Evolutionary conservation across 768 basidiomycete species (phyloP).

Genomic region (Pleurotus tuoliensis): DNA sequence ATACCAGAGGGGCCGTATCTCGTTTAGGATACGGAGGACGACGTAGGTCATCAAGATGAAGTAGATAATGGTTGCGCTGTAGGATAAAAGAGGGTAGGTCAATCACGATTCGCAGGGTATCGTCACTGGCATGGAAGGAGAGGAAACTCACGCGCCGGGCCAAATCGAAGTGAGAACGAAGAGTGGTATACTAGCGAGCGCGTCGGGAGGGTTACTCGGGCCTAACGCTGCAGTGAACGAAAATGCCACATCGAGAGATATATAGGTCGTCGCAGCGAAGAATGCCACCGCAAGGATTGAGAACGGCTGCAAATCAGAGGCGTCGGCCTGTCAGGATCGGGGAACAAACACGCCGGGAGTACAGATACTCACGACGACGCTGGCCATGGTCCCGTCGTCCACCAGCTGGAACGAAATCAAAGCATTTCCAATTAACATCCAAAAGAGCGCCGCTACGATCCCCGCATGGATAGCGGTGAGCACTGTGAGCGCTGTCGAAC

Average conservation of each 20-base stretch:
- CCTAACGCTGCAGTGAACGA: conserved; percentile 60
- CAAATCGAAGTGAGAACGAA: conserved; percentile 81
- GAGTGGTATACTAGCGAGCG: conserved; percentile 65
- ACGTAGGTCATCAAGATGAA: conserved; percentile 77
- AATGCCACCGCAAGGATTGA: conserved; percentile 50
- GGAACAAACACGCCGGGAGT: conserved; percentile 1
- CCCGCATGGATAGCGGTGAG: conserved; percentile 80
- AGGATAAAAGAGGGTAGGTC: not conserved
- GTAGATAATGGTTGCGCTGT: conserved; percentile 65
- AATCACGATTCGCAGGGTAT: not conserved
- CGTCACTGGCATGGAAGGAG: not conserved
- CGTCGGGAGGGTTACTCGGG: conserved; percentile 49
- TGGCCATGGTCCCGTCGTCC: conserved; percentile 81
- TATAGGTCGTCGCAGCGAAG: conserved; percentile 74
- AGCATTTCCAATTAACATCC: conserved; percentile 72
- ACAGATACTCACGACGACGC: conserved; percentile 52
- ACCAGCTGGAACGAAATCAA: conserved; percentile 86
- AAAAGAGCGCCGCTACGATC: conserved; percentile 72
- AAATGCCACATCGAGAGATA: conserved; percentile 79
- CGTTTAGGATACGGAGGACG: conserved; percentile 70
- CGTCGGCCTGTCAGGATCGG: not conserved
- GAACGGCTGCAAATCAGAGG: conserved; percentile 48
- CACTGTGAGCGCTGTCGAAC: conserved; percentile 62
- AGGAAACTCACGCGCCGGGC: conserved; percentile 62
- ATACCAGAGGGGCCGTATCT: conserved; percentile 75